Evolutionary conservation across 805 yeast genomes (phyloP).

Genomic region (Ogataea paradorogensis): DNA sequence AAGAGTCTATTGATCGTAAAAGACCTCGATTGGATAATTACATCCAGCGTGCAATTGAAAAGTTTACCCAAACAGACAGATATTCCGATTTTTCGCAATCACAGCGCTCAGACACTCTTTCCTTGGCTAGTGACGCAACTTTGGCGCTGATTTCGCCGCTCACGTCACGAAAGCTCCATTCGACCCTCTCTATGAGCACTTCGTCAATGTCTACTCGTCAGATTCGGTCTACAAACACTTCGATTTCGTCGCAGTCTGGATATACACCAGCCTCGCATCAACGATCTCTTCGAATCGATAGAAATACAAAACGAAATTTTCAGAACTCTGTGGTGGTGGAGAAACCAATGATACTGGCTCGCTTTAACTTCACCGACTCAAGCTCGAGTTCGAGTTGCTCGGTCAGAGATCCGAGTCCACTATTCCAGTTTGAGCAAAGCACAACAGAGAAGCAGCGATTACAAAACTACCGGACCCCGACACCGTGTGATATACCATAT

Average conservation of each 20-base stretch:
- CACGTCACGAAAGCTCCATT: constrained; percentile 2
- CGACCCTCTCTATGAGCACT: constrained; percentile 7
- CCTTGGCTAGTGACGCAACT: constrained; percentile 9
- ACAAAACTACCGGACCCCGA: constrained; percentile 8
- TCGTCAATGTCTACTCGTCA: constrained; percentile 7
- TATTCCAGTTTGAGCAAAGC: constrained; percentile 6
- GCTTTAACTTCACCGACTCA: constrained; percentile 8
- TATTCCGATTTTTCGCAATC: constrained; percentile 1
- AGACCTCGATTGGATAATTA: constrained; percentile 7
- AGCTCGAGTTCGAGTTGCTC: constrained; percentile 4
- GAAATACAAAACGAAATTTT: constrained; percentile 6
- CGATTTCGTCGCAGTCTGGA: constrained; percentile 3
- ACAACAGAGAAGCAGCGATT: constrained; percentile 6
- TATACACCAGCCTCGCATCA: constrained; percentile 2
- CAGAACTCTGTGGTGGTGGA: constrained; percentile 7
- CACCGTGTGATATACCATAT: constrained; percentile 12
- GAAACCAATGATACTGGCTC: constrained; percentile 8
- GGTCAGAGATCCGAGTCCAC: constrained; percentile 10
- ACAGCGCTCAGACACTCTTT: constrained; percentile 8
- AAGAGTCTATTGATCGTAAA: constrained; percentile 5
- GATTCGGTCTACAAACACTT: constrained; percentile 6
- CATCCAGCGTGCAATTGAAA: constrained; percentile 7
- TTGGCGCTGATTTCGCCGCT: constrained; percentile 10
- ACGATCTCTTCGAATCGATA: constrained; percentile 10
- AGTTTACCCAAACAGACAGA: constrained; percentile 3